Base-by-base conservation (phyloP, 1,284 basidiomycete species). In the Mrakiaceae sp. region DNA sequence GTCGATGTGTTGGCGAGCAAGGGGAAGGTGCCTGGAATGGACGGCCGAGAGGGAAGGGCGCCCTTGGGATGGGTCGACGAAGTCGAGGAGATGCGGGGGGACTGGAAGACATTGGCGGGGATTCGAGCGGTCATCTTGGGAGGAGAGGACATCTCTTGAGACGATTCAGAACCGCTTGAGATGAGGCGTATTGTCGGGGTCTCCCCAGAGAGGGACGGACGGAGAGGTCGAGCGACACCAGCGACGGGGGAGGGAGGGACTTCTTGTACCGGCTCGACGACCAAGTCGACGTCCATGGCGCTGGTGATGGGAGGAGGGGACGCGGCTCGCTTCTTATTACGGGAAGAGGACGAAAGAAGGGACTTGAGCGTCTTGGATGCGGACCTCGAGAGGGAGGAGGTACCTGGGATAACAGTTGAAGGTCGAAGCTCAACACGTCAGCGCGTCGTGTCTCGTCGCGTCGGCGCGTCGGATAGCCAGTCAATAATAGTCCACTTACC, bases 301-400 rank as follows among this genome's bases (percentile, higher is more conserved):
- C 27, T 57, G 14, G 42, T 44, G 43, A 7, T 46, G 60, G 16
- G 46, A 27, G 40, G 55, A 40, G 52, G 11, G 27, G 44, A 50
- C 59, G 16, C 16, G 12, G 60, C 47, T 5, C 7, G 16, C 43
- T 56, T 60, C 3, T 8, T 5, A 3, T 12, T 56, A 54, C n/a
- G 4, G n/a, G 52, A 46, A 5, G 62, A 63, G 10, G 43, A 9
- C 12, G 60, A 57, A 14, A 61, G 50, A n/a, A 62, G 14, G 9
- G 64, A 66, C 55, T 58, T 61, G 7, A 66, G 49, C 10, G 51
- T 49, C 44, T 66, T 66, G 48, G 48, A 51, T 4, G 63, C 60
- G 0, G 63, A 59, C 9, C 52, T 49, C 2, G 63, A 60, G 1
- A 63, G 46, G 6, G 63, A 59, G 1, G 58, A 16, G 0, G 12